Conservation (phyloP, 345 rosid species). For the Firmiana major region DNA sequence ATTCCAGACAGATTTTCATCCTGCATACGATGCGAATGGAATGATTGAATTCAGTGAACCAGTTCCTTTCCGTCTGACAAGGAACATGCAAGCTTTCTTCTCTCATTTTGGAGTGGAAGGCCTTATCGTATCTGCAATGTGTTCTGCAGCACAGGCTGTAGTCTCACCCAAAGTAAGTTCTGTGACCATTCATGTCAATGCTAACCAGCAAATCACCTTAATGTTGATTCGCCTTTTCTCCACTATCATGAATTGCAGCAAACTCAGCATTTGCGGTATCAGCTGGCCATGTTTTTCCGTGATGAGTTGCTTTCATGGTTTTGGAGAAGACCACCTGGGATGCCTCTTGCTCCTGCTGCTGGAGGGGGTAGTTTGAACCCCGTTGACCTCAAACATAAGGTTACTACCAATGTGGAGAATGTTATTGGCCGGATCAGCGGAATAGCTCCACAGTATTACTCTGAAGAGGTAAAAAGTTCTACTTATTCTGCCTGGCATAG, state of each 20-base stretch:
- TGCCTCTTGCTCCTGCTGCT: constrained; percentile 50
- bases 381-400: constrained; percentile 69
- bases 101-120: constrained; percentile 96
- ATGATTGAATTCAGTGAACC: constrained; percentile 92
- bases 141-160: constrained; percentile 92
- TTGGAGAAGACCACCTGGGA: constrained; percentile 87
- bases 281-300: constrained; percentile 96
- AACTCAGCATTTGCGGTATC: constrained; percentile 87
- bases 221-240: constrained; percentile 4
- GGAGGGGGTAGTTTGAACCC: constrained; percentile 62
- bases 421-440: constrained; percentile 70
- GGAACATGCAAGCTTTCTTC: constrained; percentile 97
- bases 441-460: constrained; percentile 70
- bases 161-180: constrained; percentile 73
- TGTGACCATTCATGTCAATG: background rate
- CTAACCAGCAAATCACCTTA: background rate
- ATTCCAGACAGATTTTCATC: constrained; percentile 98
- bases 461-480: constrained; percentile 66
- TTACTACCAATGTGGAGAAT: constrained; percentile 67
- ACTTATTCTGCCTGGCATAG: background rate
- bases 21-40: constrained; percentile 85
- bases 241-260: constrained; percentile 50
- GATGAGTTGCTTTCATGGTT: constrained; percentile 93
- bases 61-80: constrained; percentile 93
- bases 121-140: constrained; percentile 89